Evolutionary conservation across 345 rosid genomes (phyloP).

Genomic region (Citropsis articulata): DNA sequence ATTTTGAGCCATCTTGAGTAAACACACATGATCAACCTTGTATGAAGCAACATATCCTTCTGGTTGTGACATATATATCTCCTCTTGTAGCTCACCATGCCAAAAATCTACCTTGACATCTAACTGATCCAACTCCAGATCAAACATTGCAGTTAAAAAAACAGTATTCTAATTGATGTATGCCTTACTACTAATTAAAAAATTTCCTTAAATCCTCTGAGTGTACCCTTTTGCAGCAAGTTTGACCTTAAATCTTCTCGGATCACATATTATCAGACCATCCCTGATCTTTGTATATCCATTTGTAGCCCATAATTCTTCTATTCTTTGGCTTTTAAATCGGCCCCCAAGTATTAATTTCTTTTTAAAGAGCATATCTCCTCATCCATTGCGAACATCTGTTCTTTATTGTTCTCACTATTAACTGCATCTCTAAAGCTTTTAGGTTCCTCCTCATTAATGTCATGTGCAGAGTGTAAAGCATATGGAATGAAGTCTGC

Average conservation of each 20-base stretch:
- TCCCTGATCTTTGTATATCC: not conserved
- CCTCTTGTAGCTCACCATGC: accelerated
- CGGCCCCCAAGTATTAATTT: not conserved
- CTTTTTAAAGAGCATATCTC: no score
- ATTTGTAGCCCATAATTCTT: accelerated
- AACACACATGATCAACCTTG: no score
- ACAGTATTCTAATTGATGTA: not conserved
- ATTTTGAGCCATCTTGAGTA: no score
- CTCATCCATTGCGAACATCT: no score
- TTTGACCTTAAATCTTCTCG: not conserved
- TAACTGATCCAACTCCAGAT: not conserved
- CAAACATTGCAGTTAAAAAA: not conserved
- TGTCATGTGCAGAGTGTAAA: no score
- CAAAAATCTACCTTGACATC: accelerated
- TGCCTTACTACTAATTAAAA: not conserved
- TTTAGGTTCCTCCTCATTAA: no score
- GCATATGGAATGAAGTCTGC: no score
- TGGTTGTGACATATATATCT: not conserved
- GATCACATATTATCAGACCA: not conserved
- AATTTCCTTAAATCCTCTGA: not conserved
- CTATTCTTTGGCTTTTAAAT: not conserved
- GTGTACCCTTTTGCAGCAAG: not conserved
- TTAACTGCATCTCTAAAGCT: accelerated
- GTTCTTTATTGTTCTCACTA: no score
- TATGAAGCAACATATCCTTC: not conserved